These are phyloP conservation scores for Pseudocercospora crystallina DNA, from an alignment of 2,329 filamentous ascomycete genomes.

Conservation along the genomic window DNA sequence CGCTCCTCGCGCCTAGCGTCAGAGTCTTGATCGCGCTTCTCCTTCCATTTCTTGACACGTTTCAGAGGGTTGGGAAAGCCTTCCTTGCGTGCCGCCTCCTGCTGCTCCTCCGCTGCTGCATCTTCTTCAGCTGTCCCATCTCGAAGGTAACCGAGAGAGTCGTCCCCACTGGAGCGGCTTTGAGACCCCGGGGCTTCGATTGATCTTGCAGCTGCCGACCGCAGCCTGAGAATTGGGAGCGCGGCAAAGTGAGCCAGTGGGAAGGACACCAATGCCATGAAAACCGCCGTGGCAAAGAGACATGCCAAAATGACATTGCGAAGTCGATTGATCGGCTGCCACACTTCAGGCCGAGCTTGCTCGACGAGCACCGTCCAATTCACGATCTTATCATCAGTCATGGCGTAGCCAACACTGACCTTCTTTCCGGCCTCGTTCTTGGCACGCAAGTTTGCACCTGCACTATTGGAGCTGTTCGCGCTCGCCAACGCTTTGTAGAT, in stretches of 20 bases:
- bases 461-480: conserved; percentile 54
- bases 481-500: conserved; percentile 57
- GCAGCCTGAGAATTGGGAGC: conserved; percentile 73
- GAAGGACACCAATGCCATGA: conserved; percentile 69
- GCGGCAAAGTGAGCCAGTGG: conserved; percentile 82
- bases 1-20: conserved; percentile 37
- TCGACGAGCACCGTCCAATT: conserved; percentile 85
- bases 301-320: conserved; percentile 78
- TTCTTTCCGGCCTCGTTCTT: conserved; percentile 68
- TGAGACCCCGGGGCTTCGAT: conserved; percentile 62
- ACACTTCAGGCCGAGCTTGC: conserved; percentile 71
- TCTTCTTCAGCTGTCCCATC: conserved; percentile 44
- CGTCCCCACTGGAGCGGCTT: conserved; percentile 41
- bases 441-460: conserved; percentile 61
- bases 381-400: conserved; percentile 65
- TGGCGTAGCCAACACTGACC: conserved; percentile 79
- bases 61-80: conserved; percentile 40
- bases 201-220: conserved; percentile 71
- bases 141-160: conserved; percentile 27
- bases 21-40: conserved; percentile 22
- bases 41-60: conserved; percentile 36
- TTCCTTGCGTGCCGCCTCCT: conserved; percentile 45
- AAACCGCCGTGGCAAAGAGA: conserved; percentile 75
- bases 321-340: conserved; percentile 71
- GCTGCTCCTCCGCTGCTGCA: conserved; percentile 12